Conservation (phyloP, 768 basidiomycete species). For the Dendrothele bispora region DNA sequence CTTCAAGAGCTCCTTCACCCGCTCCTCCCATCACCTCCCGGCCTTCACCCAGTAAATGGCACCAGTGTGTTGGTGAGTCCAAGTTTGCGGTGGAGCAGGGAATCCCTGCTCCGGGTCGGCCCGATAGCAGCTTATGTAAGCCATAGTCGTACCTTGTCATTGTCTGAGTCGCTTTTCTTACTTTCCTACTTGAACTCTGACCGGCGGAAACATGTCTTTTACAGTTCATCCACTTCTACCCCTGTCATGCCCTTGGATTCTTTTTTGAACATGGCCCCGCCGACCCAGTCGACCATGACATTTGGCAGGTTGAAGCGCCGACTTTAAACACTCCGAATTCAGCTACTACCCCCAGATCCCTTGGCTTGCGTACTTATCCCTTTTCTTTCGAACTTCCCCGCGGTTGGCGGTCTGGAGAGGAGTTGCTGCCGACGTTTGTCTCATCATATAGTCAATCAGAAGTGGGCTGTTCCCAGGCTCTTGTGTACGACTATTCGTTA, state of each 20-base stretch:
- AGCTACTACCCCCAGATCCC: slow-evolving; percentile 25
- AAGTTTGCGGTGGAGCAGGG: too few relatives aligned
- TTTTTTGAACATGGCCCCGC: slow-evolving; percentile 21
- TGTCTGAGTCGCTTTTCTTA: too few relatives aligned
- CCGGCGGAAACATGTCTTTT: slow-evolving; percentile 47
- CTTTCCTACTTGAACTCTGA: slow-evolving; percentile 17
- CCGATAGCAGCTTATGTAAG: too few relatives aligned
- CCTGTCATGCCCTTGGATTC: slow-evolving; percentile 33
- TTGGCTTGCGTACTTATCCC: slow-evolving; percentile 37
- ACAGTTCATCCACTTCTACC: slow-evolving; percentile 45
- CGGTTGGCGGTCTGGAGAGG: slow-evolving; percentile 48
- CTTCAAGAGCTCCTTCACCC: slow-evolving; percentile 6
- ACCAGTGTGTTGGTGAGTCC: too few relatives aligned
- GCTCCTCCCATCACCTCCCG: slow-evolving; percentile 59
- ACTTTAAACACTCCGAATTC: slow-evolving; percentile 31
- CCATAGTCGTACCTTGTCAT: too few relatives aligned
- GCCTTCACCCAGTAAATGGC: slow-evolving; percentile 53
- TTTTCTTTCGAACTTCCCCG: slow-evolving; percentile 61
- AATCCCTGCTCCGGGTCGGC: too few relatives aligned
- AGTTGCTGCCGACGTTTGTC: slow-evolving; percentile 61
- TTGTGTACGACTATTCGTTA: slow-evolving; percentile 54
- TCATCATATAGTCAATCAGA: too few relatives aligned
- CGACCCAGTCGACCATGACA: too few relatives aligned
- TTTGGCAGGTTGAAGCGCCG: slow-evolving; percentile 40
- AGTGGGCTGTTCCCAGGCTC: too few relatives aligned